Evolutionary conservation across 2,329 filamentous ascomycete species (phyloP).

Genomic region (Ophiostoma australiae): DNA sequence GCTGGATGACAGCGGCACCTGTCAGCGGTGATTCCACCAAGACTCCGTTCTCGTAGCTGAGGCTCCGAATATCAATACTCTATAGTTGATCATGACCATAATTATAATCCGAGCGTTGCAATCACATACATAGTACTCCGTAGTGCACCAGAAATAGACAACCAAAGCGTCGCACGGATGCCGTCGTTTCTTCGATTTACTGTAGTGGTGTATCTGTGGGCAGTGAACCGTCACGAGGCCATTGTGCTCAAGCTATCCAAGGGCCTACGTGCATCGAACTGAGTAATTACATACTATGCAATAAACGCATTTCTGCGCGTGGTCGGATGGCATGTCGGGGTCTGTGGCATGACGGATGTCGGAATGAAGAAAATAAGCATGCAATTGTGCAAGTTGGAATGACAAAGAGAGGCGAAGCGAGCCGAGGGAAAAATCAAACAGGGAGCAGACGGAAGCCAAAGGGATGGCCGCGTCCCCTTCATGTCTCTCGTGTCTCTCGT

Average conservation of each 20-base stretch:
- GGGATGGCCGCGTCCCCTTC: not conserved
- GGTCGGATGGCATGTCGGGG: not conserved
- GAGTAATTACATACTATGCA: no score
- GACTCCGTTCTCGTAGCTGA: slow-evolving; percentile 2
- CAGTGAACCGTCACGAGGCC: no score
- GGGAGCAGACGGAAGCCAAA: not conserved
- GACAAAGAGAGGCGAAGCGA: not conserved
- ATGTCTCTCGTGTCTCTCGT: not conserved
- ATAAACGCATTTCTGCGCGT: not conserved
- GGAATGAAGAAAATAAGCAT: not conserved
- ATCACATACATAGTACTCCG: no score
- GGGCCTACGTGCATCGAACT: no score
- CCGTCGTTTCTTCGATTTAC: not conserved
- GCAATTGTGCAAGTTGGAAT: not conserved
- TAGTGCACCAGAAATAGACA: not conserved
- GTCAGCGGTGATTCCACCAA: not conserved
- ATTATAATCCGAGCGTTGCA: not conserved
- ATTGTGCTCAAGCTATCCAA: no score
- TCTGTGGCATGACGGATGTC: not conserved
- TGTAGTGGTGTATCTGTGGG: not conserved
- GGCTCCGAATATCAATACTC: not conserved
- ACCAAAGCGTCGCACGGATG: slow-evolving; percentile 2
- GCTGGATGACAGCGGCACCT: not conserved
- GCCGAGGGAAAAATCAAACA: not conserved
- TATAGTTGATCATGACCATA: not conserved